These are phyloP conservation scores for Rhazya stricta DNA, from an alignment of 257 asterid species.

Conservation along the genomic window DNA sequence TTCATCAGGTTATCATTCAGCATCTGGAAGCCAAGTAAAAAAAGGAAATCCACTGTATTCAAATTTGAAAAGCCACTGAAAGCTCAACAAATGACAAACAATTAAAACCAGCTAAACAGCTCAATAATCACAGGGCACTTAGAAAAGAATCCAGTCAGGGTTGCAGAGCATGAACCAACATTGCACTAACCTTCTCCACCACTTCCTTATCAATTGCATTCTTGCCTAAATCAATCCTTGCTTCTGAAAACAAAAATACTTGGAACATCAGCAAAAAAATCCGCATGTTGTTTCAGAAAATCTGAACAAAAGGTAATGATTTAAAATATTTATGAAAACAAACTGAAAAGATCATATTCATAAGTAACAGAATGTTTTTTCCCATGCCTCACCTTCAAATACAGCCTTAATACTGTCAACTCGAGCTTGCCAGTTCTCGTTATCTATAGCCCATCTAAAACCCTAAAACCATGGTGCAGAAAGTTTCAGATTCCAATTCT, in stretches of 20 bases:
- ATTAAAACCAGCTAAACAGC: background rate
- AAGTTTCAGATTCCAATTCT: background rate
- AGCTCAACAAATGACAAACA: background rate
- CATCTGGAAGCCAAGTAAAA: background rate
- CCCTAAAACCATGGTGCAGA: conserved; percentile 41
- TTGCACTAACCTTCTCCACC: conserved; percentile 64
- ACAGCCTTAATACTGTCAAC: conserved; percentile 78
- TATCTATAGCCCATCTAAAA: conserved; percentile 89
- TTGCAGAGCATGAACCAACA: background rate
- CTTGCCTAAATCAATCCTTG: conserved; percentile 63
- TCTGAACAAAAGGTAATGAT: background rate
- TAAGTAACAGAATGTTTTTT: background rate
- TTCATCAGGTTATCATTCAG: background rate
- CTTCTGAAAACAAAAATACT: conserved; percentile 51
- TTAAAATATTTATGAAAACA: background rate
- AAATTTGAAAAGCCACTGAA: background rate
- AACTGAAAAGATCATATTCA: background rate
- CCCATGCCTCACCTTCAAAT: conserved; percentile 58
- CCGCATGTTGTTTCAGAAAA: background rate
- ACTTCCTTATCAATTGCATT: conserved; percentile 61
- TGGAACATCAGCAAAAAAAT: background rate
- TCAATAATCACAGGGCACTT: background rate
- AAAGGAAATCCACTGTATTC: background rate
- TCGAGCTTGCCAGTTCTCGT: conserved; percentile 85
- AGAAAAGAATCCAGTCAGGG: background rate